A percentile compares a stretch with the other conserved stretches of the same genome.
phyloP scores from a whole-genome alignment of 805 yeast species.

The Millerozyma miso region DNA sequence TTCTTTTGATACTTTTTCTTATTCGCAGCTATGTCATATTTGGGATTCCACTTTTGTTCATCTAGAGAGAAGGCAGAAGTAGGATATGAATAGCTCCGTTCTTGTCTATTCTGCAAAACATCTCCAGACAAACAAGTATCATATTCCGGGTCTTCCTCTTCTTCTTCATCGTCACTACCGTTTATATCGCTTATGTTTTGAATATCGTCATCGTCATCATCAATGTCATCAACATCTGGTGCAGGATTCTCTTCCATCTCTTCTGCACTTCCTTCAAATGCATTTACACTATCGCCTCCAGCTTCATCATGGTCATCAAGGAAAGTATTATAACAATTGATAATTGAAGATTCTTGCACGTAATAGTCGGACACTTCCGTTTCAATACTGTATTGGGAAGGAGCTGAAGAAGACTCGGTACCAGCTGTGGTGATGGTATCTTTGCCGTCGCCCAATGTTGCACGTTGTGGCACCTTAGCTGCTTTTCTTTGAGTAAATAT shows the following conservation, averaged over 20 bases:
- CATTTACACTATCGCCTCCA: constrained; percentile 13
- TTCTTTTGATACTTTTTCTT: constrained; percentile 41
- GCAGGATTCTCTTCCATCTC: not conserved
- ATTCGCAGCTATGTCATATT: constrained; percentile 24
- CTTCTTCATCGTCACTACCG: constrained; percentile 28
- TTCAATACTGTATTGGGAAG: not conserved
- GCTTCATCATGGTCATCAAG: constrained; percentile 19
- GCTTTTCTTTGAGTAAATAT: constrained; percentile 10
- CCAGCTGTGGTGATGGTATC: not conserved
- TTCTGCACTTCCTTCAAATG: not conserved
- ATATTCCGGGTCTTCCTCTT: constrained; percentile 8
- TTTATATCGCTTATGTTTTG: constrained; percentile 24
- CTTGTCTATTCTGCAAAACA: not conserved
- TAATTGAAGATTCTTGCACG: not conserved
- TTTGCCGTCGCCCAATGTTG: not conserved
- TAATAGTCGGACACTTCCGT: not conserved
- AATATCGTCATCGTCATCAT: constrained; percentile 26
- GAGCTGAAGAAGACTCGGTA: not conserved
- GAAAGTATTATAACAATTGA: not conserved
- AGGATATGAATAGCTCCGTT: not conserved
- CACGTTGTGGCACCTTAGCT: not conserved
- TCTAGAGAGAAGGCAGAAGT: constrained; percentile 4
- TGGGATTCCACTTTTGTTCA: constrained; percentile 49
- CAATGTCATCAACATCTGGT: constrained; percentile 1
- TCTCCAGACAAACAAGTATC: constrained; percentile 1